Percentiles rank a stretch among this genome's conserved stretches.
These are phyloP conservation scores for Paecilomyces dactylethromorphus DNA, from an alignment of 2,329 filamentous ascomycete species.

Conservation along the genomic window DNA sequence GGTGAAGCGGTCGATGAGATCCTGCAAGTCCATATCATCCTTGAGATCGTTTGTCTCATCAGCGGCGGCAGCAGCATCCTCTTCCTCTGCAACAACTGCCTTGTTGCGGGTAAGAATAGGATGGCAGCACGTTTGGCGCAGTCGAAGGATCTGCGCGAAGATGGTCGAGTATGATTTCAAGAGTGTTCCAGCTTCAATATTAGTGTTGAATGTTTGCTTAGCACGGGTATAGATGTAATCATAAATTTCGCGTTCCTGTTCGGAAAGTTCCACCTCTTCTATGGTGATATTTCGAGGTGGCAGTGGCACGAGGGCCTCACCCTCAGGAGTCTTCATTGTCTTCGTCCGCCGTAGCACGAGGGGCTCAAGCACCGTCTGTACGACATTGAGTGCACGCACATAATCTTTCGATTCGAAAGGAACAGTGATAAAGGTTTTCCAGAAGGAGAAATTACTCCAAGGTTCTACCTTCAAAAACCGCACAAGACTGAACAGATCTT, in stretches of 20 bases:
- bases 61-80: slow-evolving; percentile 68
- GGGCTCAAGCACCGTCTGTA: slow-evolving; percentile 92
- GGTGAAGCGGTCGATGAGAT: slow-evolving; percentile 78
- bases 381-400: slow-evolving; percentile 86
- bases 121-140: slow-evolving; percentile 92
- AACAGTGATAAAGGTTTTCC: slow-evolving; percentile 97
- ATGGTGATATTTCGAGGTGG: slow-evolving; percentile 78
- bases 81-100: slow-evolving; percentile 77
- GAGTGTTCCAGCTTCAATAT: slow-evolving; percentile 83
- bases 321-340: slow-evolving; percentile 93
- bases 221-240: slow-evolving; percentile 80
- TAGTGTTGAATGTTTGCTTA: slow-evolving; percentile 76
- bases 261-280: slow-evolving; percentile 77
- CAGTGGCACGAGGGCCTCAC: slow-evolving; percentile 71
- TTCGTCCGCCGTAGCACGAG: slow-evolving; percentile 93
- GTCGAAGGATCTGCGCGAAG: slow-evolving; percentile 88
- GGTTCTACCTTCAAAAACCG: slow-evolving; percentile 90
- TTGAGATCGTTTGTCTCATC: slow-evolving; percentile 75
- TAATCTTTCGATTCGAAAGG: slow-evolving; percentile 96
- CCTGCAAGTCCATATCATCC: slow-evolving; percentile 92
- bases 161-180: slow-evolving; percentile 96
- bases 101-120: slow-evolving; percentile 82
- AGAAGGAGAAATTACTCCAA: slow-evolving; percentile 98
- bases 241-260: slow-evolving; percentile 83
- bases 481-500: slow-evolving; percentile 90